Percentiles rank a stretch among this genome's conserved stretches.
phyloP scores from a whole-genome alignment of 257 asterid genomes.

The Solanum pimpinellifolium region DNA sequence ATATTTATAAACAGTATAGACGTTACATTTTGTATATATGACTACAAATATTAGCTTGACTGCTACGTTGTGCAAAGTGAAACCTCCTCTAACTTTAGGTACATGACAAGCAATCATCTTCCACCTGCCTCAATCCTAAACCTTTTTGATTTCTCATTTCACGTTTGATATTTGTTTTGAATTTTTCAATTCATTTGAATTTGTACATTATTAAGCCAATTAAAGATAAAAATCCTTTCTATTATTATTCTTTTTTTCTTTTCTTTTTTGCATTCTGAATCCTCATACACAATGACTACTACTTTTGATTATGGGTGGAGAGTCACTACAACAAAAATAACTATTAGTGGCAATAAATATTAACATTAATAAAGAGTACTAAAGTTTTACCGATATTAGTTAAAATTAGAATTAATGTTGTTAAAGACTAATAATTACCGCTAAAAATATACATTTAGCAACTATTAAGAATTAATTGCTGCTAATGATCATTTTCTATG shows the following conservation, averaged over 20 bases:
- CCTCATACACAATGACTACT: background rate
- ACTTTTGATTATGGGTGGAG: background rate
- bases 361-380: too few species aligned
- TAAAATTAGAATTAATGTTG: too few species aligned
- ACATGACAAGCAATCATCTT: background rate
- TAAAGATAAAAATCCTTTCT: too few species aligned
- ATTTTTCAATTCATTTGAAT: background rate
- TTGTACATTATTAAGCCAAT: too few species aligned
- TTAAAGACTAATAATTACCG: fast-evolving
- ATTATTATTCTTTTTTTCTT: too few species aligned
- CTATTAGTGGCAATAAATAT: too few species aligned
- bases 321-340: too few species aligned
- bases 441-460: too few species aligned
- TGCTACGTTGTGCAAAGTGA: background rate
- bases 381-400: too few species aligned
- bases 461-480: too few species aligned
- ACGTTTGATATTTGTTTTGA: background rate
- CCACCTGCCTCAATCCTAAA: background rate
- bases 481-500: too few species aligned
- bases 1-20: background rate
- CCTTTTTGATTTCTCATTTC: too few species aligned
- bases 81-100: background rate
- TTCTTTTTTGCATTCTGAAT: background rate
- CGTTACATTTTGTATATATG: background rate
- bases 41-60: background rate